Conservation (phyloP, 23 red algal genomes). For the Gracilaria vermiculophylla region DNA sequence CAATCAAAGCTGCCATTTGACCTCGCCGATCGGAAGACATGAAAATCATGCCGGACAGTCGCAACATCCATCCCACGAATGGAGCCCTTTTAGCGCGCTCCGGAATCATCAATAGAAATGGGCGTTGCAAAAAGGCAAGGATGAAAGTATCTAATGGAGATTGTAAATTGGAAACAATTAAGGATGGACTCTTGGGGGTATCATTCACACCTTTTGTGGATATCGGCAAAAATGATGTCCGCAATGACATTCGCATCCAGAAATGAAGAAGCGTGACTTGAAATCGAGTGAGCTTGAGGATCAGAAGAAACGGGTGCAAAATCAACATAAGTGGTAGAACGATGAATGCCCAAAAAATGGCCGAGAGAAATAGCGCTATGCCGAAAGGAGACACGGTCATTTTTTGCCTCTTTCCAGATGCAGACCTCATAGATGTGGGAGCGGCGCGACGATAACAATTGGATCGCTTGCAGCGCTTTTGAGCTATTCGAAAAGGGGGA, state of each 20-base stretch:
- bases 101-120: constrained; percentile 24
- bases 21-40: background rate
- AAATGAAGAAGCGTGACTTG: background rate
- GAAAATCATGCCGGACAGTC: constrained; percentile 20
- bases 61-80: constrained; percentile 52
- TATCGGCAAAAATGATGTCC: constrained; percentile 8
- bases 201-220: background rate
- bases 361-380: background rate
- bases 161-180: constrained; percentile 48
- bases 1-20: constrained; percentile 13
- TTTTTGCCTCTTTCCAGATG: background rate
- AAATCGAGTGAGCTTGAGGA: background rate
- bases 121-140: constrained; percentile 16
- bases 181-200: background rate
- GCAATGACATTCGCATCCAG: constrained; percentile 14
- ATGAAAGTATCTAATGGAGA: constrained; percentile 43
- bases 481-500: background rate
- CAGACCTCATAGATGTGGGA: background rate
- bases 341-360: background rate
- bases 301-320: constrained; percentile 10
- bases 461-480: background rate
- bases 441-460: background rate
- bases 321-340: constrained; percentile 5
- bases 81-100: constrained; percentile 24
- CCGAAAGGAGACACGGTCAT: background rate